Percentiles rank a stretch among this genome's conserved stretches.
phyloP scores from a whole-genome alignment of 768 basidiomycete species.

The Lepiota brunneoincarnata region DNA sequence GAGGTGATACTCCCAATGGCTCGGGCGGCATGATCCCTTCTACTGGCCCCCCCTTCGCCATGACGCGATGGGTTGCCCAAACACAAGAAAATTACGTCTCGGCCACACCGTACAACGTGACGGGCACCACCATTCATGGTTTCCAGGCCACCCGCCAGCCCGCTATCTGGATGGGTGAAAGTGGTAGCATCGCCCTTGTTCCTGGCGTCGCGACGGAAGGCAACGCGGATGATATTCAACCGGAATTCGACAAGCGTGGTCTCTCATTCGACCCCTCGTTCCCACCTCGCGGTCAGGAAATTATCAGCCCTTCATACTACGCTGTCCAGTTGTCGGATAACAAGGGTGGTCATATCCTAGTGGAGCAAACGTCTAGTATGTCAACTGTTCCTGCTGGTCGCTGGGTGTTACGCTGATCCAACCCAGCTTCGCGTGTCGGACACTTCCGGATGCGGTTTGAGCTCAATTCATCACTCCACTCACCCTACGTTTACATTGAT shows the following conservation, averaged over 20 bases:
- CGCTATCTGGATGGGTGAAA: constrained; percentile 89
- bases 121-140: constrained; percentile 49
- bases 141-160: constrained; percentile 82
- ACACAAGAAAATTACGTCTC: constrained; percentile 77
- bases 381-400: constrained; percentile 2
- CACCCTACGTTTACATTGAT: constrained; percentile 65
- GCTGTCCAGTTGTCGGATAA: constrained; percentile 53
- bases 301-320: constrained; percentile 53
- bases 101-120: constrained; percentile 60
- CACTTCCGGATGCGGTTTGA: constrained; percentile 71
- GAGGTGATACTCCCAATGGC: constrained; percentile 64
- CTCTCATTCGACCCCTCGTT: constrained; percentile 27
- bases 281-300: constrained; percentile 47
- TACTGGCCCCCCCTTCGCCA: constrained; percentile 74
- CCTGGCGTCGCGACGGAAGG: constrained; percentile 44
- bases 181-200: constrained; percentile 56
- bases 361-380: constrained; percentile 65
- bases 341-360: constrained; percentile 47
- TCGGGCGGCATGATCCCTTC: constrained; percentile 81
- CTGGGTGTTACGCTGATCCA: not conserved
- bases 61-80: constrained; percentile 86
- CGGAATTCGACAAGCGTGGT: constrained; percentile 58
- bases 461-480: constrained; percentile 18
- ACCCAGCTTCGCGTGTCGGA: constrained; percentile 68
- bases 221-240: constrained; percentile 30